These are phyloP conservation scores for Lagenidium giganteum DNA, from an alignment of 352 stramenopile species.

Conservation along the genomic window DNA sequence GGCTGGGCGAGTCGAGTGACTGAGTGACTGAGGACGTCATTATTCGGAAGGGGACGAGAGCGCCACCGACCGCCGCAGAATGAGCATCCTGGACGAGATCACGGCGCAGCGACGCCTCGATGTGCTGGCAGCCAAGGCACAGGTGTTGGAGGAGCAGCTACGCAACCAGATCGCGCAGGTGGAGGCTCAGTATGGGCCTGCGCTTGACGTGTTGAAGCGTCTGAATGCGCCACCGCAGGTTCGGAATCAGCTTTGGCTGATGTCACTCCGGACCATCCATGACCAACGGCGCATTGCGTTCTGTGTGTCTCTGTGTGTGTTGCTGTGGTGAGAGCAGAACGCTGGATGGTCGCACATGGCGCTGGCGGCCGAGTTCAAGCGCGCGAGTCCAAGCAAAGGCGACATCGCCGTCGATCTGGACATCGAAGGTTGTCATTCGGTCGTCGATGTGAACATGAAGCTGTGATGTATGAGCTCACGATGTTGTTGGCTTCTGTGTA, in stretches of 20 bases:
- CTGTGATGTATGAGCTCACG: background rate
- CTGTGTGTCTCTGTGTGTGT: slow-evolving; percentile 2
- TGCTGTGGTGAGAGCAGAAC: slow-evolving; percentile 23
- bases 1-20: too few relatives aligned
- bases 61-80: slow-evolving; percentile 10
- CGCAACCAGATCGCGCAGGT: slow-evolving; percentile 68
- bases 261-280: too few relatives aligned
- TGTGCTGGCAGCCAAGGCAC: slow-evolving; percentile 52
- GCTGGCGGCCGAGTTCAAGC: slow-evolving; percentile 98
- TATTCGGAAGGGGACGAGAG: too few relatives aligned
- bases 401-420: slow-evolving; percentile 87
- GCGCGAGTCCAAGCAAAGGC: slow-evolving; percentile 96
- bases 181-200: slow-evolving; percentile 71
- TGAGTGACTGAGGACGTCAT: too few relatives aligned
- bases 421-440: slow-evolving; percentile 61
- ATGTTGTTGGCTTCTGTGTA: slow-evolving; percentile 26
- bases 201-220: slow-evolving; percentile 84
- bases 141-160: slow-evolving; percentile 43
- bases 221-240: slow-evolving; percentile 76
- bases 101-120: slow-evolving; percentile 63
- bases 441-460: slow-evolving; percentile 6
- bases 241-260: too few relatives aligned
- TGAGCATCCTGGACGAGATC: slow-evolving; percentile 81
- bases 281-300: slow-evolving; percentile 1
- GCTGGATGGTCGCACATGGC: slow-evolving; percentile 75